These are phyloP conservation scores for Capronia epimyces DNA, from an alignment of 2,329 filamentous ascomycete species.

Conservation along the genomic window DNA sequence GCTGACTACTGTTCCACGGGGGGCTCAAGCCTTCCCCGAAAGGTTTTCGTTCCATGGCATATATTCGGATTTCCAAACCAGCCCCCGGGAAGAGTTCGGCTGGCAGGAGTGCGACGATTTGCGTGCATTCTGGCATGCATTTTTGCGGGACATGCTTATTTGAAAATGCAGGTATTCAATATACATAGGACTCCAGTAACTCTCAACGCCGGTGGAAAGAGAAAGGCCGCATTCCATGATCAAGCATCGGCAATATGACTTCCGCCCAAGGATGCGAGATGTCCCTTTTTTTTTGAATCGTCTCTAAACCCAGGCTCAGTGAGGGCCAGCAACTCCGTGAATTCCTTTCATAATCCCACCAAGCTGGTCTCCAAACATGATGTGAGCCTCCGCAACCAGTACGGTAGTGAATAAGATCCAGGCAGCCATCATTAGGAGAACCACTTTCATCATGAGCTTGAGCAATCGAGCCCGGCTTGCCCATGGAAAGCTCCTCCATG, in stretches of 20 bases:
- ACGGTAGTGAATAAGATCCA: constrained; percentile 46
- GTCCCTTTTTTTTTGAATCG: too few species aligned
- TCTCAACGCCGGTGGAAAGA: too few species aligned
- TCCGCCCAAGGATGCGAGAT: neutral
- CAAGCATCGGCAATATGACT: neutral
- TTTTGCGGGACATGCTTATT: too few species aligned
- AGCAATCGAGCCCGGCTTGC: constrained; percentile 67
- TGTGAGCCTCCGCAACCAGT: constrained; percentile 49
- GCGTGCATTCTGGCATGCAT: too few species aligned
- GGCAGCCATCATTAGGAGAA: constrained; percentile 50
- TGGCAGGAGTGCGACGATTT: too few species aligned
- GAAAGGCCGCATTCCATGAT: too few species aligned
- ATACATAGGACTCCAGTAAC: too few species aligned
- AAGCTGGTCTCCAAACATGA: constrained; percentile 40
- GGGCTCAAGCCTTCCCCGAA: neutral
- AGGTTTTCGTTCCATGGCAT: constrained; percentile 2
- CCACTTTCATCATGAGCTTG: constrained; percentile 69
- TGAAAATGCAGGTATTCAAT: too few species aligned
- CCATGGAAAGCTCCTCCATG: constrained; percentile 72
- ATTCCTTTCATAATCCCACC: constrained; percentile 28
- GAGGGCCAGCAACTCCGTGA: constrained; percentile 19
- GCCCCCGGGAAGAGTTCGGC: too few species aligned
- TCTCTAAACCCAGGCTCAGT: constrained; percentile 3
- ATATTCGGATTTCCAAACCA: neutral
- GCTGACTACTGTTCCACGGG: too few species aligned